Conservation (phyloP, 345 rosid species). For the Boechera divaricarpa region DNA sequence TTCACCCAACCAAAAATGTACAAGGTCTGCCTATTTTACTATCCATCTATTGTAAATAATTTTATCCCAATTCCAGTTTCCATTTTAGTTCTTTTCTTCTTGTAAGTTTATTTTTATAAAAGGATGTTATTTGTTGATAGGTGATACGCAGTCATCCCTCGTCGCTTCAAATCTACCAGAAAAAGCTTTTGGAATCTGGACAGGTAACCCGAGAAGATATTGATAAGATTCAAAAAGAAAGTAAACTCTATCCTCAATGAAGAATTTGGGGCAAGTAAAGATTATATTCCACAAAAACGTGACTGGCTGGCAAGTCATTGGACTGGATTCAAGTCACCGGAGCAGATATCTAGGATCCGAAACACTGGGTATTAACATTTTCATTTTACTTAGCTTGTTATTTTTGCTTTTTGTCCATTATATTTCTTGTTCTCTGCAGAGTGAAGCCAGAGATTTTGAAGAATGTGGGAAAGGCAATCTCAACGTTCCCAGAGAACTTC, state of each 20-base stretch:
- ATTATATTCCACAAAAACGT: slow-evolving; percentile 64
- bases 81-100: not conserved
- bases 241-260: slow-evolving; percentile 68
- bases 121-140: slow-evolving; percentile 44
- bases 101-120: not conserved
- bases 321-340: slow-evolving; percentile 83
- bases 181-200: slow-evolving; percentile 66
- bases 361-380: slow-evolving; percentile 65
- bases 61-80: not conserved
- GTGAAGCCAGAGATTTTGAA: slow-evolving; percentile 78
- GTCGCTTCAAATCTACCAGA: slow-evolving; percentile 61
- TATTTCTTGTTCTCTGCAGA: slow-evolving; percentile 41
- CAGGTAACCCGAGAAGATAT: slow-evolving; percentile 65
- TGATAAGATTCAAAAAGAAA: slow-evolving; percentile 61
- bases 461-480: slow-evolving; percentile 72
- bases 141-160: slow-evolving; percentile 72
- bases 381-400: slow-evolving; percentile 15
- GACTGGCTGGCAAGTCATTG: slow-evolving; percentile 86
- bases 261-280: slow-evolving; percentile 71
- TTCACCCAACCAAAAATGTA: slow-evolving; percentile 89
- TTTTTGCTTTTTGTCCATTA: not conserved
- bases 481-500: slow-evolving; percentile 65
- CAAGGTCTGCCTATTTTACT: slow-evolving; percentile 52
- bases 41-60: not conserved
- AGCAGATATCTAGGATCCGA: slow-evolving; percentile 69